Evolutionary conservation across 2,329 filamentous ascomycete genomes (phyloP).

Genomic region (Mariannaea sp.): DNA sequence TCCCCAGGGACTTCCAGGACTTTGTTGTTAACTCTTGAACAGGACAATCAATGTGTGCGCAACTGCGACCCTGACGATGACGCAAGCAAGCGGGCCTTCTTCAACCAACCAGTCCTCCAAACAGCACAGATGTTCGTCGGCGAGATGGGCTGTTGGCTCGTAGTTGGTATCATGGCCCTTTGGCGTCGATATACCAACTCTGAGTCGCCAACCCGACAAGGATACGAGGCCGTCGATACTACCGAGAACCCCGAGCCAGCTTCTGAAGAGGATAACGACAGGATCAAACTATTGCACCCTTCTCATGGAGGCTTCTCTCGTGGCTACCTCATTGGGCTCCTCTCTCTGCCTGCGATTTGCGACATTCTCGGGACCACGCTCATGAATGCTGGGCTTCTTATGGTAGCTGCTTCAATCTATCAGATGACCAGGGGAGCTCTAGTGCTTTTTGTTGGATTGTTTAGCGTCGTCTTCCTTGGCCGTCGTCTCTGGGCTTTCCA

Average conservation of each 20-base stretch:
- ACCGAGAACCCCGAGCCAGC: slow-evolving; percentile 53
- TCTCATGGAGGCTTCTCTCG: slow-evolving; percentile 63
- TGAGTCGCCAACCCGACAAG: slow-evolving; percentile 50
- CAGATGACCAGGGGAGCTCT: slow-evolving; percentile 97
- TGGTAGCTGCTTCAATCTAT: slow-evolving; percentile 95
- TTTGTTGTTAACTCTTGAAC: not conserved
- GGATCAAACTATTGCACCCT: slow-evolving; percentile 53
- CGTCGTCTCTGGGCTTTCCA: slow-evolving; percentile 84
- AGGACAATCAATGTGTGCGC: slow-evolving; percentile 96
- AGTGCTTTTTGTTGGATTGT: slow-evolving; percentile 92
- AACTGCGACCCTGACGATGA: slow-evolving; percentile 75
- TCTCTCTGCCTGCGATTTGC: slow-evolving; percentile 86
- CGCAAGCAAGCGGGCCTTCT: slow-evolving; percentile 68
- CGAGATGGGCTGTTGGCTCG: slow-evolving; percentile 94
- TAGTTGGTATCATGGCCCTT: slow-evolving; percentile 72
- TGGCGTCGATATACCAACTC: slow-evolving; percentile 62
- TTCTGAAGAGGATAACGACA: slow-evolving; percentile 43
- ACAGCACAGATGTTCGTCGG: slow-evolving; percentile 98
- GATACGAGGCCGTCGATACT: slow-evolving; percentile 69
- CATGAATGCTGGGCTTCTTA: slow-evolving; percentile 94
- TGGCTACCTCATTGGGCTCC: slow-evolving; percentile 73
- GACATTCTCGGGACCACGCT: slow-evolving; percentile 95
- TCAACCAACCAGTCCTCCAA: slow-evolving; percentile 95
- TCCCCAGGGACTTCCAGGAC: too few relatives aligned
- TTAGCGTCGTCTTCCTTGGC: slow-evolving; percentile 89